Evolutionary conservation across 257 asterid species (phyloP).

Genomic region (Solanum dulcamara): DNA sequence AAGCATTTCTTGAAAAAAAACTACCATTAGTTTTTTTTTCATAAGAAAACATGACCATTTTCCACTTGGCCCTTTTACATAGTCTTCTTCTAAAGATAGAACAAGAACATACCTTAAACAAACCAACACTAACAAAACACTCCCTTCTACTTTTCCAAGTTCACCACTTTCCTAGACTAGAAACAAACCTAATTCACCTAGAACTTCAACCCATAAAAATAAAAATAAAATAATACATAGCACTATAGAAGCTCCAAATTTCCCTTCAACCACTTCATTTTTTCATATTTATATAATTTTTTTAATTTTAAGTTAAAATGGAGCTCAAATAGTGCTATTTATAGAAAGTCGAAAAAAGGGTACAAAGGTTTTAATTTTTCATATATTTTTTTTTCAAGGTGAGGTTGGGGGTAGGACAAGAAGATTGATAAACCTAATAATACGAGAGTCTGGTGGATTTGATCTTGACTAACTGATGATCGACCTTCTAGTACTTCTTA

Average conservation of each 20-base stretch:
- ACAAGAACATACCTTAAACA: slow-evolving; percentile 1
- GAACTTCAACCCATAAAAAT: neutral
- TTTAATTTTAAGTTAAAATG: slow-evolving; percentile 14
- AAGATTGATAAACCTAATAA: neutral
- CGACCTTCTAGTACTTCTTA: neutral
- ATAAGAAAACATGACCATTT: slow-evolving; percentile 5
- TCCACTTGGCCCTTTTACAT: slow-evolving; percentile 4
- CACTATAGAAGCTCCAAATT: slow-evolving; percentile 63
- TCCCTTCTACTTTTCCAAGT: neutral
- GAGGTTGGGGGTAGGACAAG: neutral
- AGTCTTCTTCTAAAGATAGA: slow-evolving; percentile 3
- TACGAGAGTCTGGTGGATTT: neutral
- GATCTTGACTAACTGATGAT: neutral
- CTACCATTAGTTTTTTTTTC: neutral
- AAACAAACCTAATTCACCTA: neutral
- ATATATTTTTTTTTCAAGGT: neutral
- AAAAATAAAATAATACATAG: slow-evolving; percentile 10
- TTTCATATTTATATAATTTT: neutral
- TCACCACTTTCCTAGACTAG: neutral
- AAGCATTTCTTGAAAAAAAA: neutral
- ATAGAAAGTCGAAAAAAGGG: neutral
- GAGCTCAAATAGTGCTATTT: slow-evolving; percentile 49
- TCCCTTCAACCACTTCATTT: neutral
- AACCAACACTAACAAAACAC: neutral
- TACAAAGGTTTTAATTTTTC: neutral